Base-by-base conservation (phyloP, 1,284 basidiomycete species). In the Cryptococcus hybrid region DNA sequence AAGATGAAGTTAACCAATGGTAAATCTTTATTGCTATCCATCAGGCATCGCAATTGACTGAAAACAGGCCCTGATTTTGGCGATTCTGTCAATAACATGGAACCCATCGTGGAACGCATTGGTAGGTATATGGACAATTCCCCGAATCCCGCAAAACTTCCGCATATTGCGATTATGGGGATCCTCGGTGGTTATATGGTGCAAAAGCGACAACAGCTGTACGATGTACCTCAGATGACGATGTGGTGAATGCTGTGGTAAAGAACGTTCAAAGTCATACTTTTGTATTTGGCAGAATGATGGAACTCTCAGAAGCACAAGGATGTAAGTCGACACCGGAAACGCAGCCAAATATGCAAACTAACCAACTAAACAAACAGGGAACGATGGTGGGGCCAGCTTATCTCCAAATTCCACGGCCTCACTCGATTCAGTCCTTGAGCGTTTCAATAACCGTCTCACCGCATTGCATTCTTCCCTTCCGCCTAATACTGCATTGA, bases 81-180 rank as follows among this genome's bases (percentile, higher is more conserved):
- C 5, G 88, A 92, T 75, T 87, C 86, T 68, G 65, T 67, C 15
- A 84, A 84, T 5, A 91, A 93, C 69, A 83, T 82, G 56, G 91
- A 96, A 78, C 86, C 86, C 1, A 88, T 96, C 44, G 92, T 94
- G 66, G 90, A 92, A 69, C 82, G 89, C 30, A 85, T 95, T 79
- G 77, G 80, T 45, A 81, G 90, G n/a, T 69, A 60, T 53, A 61
- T 59, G 24, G 47, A 57, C 11, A 43, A 40, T 36, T 1, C 12
- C 0, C 5, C 77, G 81, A 2, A 63, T 77, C 81, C 0, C 18
- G 18, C 18, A 76, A 87, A 24, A 83, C 81, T 47, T 82, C 84
- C 6, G 89, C 87, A 0, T 86, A 92, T 0, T 86, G 92, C 37
- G 92, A 95, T 70, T 87, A 90, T 66, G 89, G 91, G 11, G 89